Percentiles rank a stretch among this genome's conserved stretches.
Conservation (phyloP, 768 basidiomycete genomes). For the Porphyrellus cyaneotinctus region DNA sequence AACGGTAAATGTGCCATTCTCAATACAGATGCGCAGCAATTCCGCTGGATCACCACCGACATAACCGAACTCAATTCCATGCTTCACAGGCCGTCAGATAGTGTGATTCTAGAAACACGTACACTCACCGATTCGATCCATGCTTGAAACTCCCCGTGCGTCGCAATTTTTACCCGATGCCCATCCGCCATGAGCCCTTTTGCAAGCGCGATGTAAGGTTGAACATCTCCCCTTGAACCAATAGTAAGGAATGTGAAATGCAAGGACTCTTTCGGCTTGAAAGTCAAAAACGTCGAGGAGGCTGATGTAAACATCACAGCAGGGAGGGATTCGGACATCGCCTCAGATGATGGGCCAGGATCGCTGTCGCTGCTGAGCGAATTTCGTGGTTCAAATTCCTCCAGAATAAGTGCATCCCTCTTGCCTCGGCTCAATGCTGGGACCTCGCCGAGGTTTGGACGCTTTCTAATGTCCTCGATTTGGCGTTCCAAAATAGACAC, state of each 20-base stretch:
- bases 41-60: slow-evolving; percentile 98
- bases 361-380: slow-evolving; percentile 36
- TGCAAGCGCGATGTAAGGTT: slow-evolving; percentile 94
- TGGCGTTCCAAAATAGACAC: slow-evolving; percentile 71
- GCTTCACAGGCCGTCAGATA: slow-evolving; percentile 39
- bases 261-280: slow-evolving; percentile 82
- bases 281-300: slow-evolving; percentile 95
- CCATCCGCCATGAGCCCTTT: slow-evolving; percentile 90
- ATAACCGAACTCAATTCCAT: slow-evolving; percentile 93
- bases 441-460: slow-evolving; percentile 43
- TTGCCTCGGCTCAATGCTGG: slow-evolving; percentile 47
- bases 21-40: slow-evolving; percentile 95
- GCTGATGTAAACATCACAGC: slow-evolving; percentile 96
- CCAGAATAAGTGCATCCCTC: slow-evolving; percentile 73
- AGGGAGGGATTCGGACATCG: slow-evolving; percentile 65
- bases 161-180: slow-evolving; percentile 86
- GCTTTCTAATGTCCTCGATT: slow-evolving; percentile 65
- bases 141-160: slow-evolving; percentile 89
- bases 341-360: slow-evolving; percentile 47
- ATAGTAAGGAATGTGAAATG: slow-evolving; percentile 95
- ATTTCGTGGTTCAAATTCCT: slow-evolving; percentile 69
- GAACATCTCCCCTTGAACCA: slow-evolving; percentile 94
- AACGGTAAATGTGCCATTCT: slow-evolving; percentile 97
- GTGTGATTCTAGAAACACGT: neutral
- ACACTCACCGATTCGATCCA: slow-evolving; percentile 90